phyloP scores from a whole-genome alignment of 225 moss, liverwort and hornwort species.

The Asterella californica region DNA sequence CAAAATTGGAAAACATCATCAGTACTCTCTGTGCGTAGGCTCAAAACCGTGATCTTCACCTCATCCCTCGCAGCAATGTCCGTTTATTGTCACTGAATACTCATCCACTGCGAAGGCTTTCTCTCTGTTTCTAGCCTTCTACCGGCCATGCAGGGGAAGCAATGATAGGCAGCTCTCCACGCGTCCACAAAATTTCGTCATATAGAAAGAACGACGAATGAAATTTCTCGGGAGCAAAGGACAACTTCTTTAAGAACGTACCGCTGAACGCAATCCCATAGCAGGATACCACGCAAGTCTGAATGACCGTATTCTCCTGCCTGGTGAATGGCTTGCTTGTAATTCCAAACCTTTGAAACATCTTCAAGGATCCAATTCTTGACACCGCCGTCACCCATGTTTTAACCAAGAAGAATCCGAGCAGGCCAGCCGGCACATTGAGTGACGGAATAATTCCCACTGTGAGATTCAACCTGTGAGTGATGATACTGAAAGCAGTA shows the following conservation, averaged over 20 bases:
- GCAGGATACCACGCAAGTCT: slow-evolving; percentile 86
- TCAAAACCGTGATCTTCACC: neutral
- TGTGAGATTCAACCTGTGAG: slow-evolving; percentile 78
- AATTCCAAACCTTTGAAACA: slow-evolving; percentile 55
- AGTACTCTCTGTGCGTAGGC: neutral
- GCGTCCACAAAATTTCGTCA: neutral
- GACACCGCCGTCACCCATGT: slow-evolving; percentile 40
- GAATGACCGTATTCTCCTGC: slow-evolving; percentile 97
- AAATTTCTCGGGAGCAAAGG: neutral
- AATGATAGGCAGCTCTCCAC: neutral
- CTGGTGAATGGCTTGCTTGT: slow-evolving; percentile 71
- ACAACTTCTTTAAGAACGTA: slow-evolving; percentile 20
- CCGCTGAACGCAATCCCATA: slow-evolving; percentile 90
- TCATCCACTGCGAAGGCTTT: too few relatives aligned
- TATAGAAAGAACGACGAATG: neutral
- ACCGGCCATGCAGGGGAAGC: neutral
- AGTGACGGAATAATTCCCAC: slow-evolving; percentile 90
- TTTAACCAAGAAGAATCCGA: slow-evolving; percentile 72
- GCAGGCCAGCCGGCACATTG: slow-evolving; percentile 74
- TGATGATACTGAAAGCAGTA: slow-evolving; percentile 64
- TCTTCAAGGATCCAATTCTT: too few relatives aligned
- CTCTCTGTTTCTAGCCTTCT: too few relatives aligned
- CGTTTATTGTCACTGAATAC: too few relatives aligned
- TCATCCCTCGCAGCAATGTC: neutral
- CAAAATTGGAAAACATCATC: neutral